These are phyloP conservation scores for Chloris gayana DNA, from an alignment of 176 grass and related monocot species.

Conservation along the genomic window DNA sequence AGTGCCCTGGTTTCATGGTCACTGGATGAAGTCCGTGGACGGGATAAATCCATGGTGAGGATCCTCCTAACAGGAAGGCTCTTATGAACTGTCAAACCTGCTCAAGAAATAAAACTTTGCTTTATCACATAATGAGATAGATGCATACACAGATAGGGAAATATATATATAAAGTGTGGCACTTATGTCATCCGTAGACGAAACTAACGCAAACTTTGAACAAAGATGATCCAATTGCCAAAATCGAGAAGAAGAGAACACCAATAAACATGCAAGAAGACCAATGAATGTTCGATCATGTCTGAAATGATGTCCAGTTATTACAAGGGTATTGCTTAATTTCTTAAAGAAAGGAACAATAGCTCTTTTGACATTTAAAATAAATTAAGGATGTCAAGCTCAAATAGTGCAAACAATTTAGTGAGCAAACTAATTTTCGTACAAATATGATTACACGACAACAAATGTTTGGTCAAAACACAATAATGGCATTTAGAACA, in stretches of 20 bases:
- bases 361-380: not conserved
- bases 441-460: slow-evolving; percentile 22
- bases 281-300: not conserved
- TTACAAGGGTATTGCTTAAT: not conserved
- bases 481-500: not conserved
- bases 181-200: slow-evolving; percentile 6
- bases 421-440: not conserved
- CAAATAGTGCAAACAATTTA: not conserved
- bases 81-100: slow-evolving; percentile 31
- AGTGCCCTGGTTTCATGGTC: slow-evolving; percentile 67
- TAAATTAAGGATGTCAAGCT: not conserved
- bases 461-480: not conserved
- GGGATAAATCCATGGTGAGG: slow-evolving; percentile 51
- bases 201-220: slow-evolving; percentile 17
- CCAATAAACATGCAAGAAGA: not conserved
- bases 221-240: slow-evolving; percentile 2
- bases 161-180: not conserved
- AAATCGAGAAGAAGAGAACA: not conserved
- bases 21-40: slow-evolving; percentile 38
- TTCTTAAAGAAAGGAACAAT: not conserved
- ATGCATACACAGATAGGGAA: not conserved
- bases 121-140: slow-evolving; percentile 18
- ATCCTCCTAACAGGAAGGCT: not conserved
- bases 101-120: slow-evolving; percentile 21
- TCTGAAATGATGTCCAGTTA: not conserved